Evolutionary conservation across 331 rosid species (phyloP).

Genomic region (Spiraea crenata): DNA sequence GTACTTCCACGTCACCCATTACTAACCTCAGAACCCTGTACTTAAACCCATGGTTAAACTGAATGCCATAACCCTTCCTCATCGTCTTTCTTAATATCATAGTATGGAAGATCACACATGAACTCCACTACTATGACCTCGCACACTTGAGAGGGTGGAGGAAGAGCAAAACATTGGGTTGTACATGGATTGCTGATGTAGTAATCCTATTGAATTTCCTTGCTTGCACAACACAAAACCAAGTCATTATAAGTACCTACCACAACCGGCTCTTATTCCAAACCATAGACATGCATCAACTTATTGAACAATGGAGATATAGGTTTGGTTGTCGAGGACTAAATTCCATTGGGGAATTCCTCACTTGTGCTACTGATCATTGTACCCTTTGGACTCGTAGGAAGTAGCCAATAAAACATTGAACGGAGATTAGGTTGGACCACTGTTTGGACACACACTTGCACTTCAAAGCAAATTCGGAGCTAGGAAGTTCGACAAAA

Average conservation of each 20-base stretch:
- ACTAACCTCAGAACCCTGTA: background rate
- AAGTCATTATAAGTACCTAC: background rate
- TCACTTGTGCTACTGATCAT: background rate
- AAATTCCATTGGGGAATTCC: background rate
- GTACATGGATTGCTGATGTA: background rate
- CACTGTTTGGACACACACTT: background rate
- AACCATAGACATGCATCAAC: background rate
- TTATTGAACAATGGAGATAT: background rate
- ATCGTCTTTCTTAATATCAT: too few relatives aligned
- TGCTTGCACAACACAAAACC: background rate
- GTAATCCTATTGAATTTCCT: background rate
- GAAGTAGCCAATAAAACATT: background rate
- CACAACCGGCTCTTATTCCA: background rate
- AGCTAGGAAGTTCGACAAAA: too few relatives aligned
- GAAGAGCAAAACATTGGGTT: background rate
- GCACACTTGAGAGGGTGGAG: background rate
- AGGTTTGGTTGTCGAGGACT: too few relatives aligned
- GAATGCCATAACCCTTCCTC: too few relatives aligned
- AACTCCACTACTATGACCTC: too few relatives aligned
- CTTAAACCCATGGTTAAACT: background rate
- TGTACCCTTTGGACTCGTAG: background rate
- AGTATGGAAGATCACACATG: too few relatives aligned
- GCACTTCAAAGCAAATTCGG: background rate
- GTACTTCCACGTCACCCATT: background rate
- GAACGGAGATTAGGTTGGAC: background rate